Evolutionary conservation across 2,329 filamentous ascomycete genomes (phyloP).

Genomic region (Claviceps digitariae): DNA sequence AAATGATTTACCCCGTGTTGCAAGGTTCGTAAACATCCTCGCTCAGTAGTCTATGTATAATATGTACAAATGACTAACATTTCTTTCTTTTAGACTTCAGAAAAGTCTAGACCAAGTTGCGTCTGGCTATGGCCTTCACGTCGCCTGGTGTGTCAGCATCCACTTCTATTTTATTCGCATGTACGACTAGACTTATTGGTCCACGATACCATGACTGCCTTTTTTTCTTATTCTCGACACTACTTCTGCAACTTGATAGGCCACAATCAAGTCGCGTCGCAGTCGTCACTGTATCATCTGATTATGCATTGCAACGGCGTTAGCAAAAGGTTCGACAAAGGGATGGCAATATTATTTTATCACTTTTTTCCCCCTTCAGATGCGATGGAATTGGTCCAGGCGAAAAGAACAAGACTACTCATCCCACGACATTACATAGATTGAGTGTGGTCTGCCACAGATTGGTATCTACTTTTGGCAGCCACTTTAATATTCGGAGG

Average conservation of each 20-base stretch:
- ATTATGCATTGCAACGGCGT: constrained; percentile 46
- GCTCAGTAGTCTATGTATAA: not conserved
- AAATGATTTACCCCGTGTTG: constrained; percentile 93
- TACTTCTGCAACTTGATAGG: constrained; percentile 11
- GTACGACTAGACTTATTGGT: constrained; percentile 30
- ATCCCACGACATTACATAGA: constrained; percentile 27
- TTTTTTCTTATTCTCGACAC: constrained; percentile 13
- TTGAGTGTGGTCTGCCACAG: constrained; percentile 19
- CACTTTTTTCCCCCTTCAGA: not conserved
- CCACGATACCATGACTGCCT: constrained; percentile 35
- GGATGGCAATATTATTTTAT: constrained; percentile 16
- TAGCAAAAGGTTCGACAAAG: constrained; percentile 23
- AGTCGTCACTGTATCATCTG: constrained; percentile 25
- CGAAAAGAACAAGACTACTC: constrained; percentile 24
- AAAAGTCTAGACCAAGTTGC: constrained; percentile 31
- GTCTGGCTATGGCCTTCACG: constrained; percentile 4
- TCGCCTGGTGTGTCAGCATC: constrained; percentile 8
- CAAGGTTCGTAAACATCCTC: constrained; percentile 46
- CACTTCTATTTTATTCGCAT: constrained; percentile 14
- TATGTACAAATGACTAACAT: not conserved
- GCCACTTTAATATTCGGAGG: constrained; percentile 18
- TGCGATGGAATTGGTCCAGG: constrained; percentile 18
- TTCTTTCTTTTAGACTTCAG: constrained; percentile 33
- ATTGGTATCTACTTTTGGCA: constrained; percentile 3
- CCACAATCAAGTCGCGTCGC: constrained; percentile 9